Percentiles rank a stretch among this genome's conserved stretches.
Conservation (phyloP, 1,284 basidiomycete genomes). For the Coniophora puteana region DNA sequence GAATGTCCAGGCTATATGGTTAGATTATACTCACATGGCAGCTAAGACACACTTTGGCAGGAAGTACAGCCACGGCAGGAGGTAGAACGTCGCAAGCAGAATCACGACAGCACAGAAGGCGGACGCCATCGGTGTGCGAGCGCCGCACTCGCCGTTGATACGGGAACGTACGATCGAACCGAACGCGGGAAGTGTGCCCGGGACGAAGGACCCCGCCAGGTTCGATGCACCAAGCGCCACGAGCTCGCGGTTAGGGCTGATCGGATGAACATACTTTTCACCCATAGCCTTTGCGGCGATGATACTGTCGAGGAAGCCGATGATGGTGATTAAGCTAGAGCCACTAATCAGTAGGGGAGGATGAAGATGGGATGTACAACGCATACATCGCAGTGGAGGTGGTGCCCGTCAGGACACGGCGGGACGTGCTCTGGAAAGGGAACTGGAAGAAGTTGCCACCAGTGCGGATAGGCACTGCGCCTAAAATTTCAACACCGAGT, state of each 20-base stretch:
- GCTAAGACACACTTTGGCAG: conserved; percentile 83
- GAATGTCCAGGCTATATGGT: not conserved
- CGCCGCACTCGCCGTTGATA: conserved; percentile 85
- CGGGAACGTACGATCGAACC: conserved; percentile 86
- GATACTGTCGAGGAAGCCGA: conserved; percentile 81
- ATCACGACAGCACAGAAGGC: conserved; percentile 75
- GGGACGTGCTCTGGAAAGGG: conserved; percentile 57
- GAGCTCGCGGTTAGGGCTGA: conserved; percentile 89
- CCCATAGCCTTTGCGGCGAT: conserved; percentile 87
- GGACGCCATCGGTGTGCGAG: conserved; percentile 84
- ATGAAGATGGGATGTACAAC: not conserved
- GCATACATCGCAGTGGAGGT: conserved; percentile 76
- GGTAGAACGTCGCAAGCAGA: conserved; percentile 82
- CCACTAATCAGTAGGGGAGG: conserved; percentile 8
- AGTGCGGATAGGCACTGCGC: conserved; percentile 63
- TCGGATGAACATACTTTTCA: conserved; percentile 78
- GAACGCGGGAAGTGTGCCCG: conserved; percentile 84
- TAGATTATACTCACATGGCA: conserved; percentile 52
- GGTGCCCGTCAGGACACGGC: conserved; percentile 68
- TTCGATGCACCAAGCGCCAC: conserved; percentile 87
- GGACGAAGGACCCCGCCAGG: conserved; percentile 73
- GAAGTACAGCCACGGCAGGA: conserved; percentile 75
- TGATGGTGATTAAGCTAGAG: conserved; percentile 64
- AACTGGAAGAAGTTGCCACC: conserved; percentile 61
- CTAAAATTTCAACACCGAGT: conserved; percentile 79